Evolutionary conservation across 208 protist genomes (phyloP), one percentile per base, ranked within the genome.

Genomic region (Leishmania turanica): DNA sequence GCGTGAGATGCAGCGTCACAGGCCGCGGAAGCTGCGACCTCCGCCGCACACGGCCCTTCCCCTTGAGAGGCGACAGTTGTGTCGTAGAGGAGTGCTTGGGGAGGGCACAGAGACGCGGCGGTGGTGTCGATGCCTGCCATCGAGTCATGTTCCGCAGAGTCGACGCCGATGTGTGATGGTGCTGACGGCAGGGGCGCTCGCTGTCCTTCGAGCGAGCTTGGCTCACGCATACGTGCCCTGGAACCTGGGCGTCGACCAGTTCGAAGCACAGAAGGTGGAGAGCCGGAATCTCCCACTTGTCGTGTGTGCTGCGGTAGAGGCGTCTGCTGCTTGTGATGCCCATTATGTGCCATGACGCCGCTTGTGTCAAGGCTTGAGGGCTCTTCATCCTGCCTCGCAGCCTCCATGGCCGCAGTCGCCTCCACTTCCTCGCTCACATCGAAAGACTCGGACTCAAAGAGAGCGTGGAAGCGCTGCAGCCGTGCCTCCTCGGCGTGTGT

Each of bases 401-500:
- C 27, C 47, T 13, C 47, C 42, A 47, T 34, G 21, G 21, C 27
- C n/a, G 37, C 37, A 5, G 40, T n/a, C 11, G 24, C 21, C 6
- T 64, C 74, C 21, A 21, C 37, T 45, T 24, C 17, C 24, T 69
- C 60, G 40, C 75, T 3, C 24, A 56, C 40, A 9, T n/a, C 37
- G 27, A 79, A 76, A 4, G 75, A 75, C 68, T 80, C 80, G 34
- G 75, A 76, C n/a, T 75, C 80, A 15, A 84, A 79, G n/a, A 84
- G 8, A 37, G 7, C 7, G 34, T 71, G 75, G 45, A 84, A 84
- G n/a, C 80, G 74, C 13, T 5, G 74, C 54, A 79, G 75, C 6
- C 56, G 68, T 21, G 56, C 75, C 31, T 68, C 80, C 58, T 84
- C 80, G 13, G 80, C 80, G 21, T 70, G 31, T 34, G 75, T 70